Conservation (phyloP, 805 yeast species). For the Hanseniaspora taiwanica region DNA sequence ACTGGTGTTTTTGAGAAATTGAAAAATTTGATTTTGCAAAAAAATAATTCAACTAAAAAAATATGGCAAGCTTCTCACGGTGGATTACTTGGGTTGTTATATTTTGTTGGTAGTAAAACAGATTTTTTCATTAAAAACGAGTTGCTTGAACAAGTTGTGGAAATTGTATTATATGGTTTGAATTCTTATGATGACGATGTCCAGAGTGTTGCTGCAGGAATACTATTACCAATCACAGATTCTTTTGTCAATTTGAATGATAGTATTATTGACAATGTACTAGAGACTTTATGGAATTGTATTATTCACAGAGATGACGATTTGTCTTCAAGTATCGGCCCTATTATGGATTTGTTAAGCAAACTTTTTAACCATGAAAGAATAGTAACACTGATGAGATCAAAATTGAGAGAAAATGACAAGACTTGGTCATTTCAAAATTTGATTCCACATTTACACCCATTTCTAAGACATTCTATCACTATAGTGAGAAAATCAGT, state of each 20-base stretch:
- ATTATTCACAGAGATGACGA: slow-evolving; percentile 79
- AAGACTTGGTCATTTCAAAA: slow-evolving; percentile 48
- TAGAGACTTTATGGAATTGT: slow-evolving; percentile 81
- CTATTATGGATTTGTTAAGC: slow-evolving; percentile 88
- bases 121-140: slow-evolving; percentile 51
- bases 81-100: slow-evolving; percentile 86
- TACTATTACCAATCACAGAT: slow-evolving; percentile 78
- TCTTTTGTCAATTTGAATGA: slow-evolving; percentile 62
- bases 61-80: slow-evolving; percentile 99
- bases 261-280: slow-evolving; percentile 30
- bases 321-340: slow-evolving; percentile 85
- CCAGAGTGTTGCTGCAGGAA: slow-evolving; percentile 92
- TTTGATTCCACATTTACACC: slow-evolving; percentile 82
- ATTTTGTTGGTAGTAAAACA: slow-evolving; percentile 80
- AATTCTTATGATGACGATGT: slow-evolving; percentile 82
- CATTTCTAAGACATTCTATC: slow-evolving; percentile 88
- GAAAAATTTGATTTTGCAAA: slow-evolving; percentile 58
- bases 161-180: slow-evolving; percentile 79
- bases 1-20: slow-evolving; percentile 56
- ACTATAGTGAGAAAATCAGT: slow-evolving; percentile 85
- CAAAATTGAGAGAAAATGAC: slow-evolving; percentile 34
- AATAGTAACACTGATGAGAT: slow-evolving; percentile 59
- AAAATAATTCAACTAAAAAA: slow-evolving; percentile 29
- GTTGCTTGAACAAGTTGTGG: slow-evolving; percentile 56
- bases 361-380: slow-evolving; percentile 71